phyloP scores from a whole-genome alignment of 352 stramenopile species.

The Elongisporangium undulatum region DNA sequence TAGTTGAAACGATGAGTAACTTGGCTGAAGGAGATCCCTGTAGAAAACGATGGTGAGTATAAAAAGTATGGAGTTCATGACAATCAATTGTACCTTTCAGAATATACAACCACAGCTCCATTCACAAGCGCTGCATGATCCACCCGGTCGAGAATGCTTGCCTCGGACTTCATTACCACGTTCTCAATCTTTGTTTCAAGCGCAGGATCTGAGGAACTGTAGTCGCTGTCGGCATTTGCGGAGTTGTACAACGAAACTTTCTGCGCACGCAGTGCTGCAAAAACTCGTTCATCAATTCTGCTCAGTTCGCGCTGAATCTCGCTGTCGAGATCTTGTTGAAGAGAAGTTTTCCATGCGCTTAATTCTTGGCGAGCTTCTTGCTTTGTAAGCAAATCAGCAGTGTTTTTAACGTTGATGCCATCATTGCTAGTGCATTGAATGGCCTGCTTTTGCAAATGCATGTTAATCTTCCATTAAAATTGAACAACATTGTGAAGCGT shows the following conservation, averaged over 20 bases:
- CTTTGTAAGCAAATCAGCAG: slow-evolving; percentile 5
- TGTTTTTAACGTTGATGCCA: not conserved
- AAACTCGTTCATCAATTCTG: slow-evolving; percentile 55
- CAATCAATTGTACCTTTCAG: slow-evolving; percentile 29
- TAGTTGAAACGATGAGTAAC: slow-evolving; percentile 25
- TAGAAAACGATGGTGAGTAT: slow-evolving; percentile 1
- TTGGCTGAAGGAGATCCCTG: slow-evolving; percentile 54
- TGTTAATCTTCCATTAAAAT: not conserved
- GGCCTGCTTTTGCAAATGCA: slow-evolving; percentile 1
- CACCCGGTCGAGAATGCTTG: slow-evolving; percentile 48
- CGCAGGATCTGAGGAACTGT: slow-evolving; percentile 54
- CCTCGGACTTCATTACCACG: slow-evolving; percentile 21
- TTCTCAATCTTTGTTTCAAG: slow-evolving; percentile 51
- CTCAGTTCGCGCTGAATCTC: slow-evolving; percentile 45
- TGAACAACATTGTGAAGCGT: not conserved
- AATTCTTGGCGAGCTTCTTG: slow-evolving; percentile 20
- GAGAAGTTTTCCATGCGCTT: slow-evolving; percentile 17
- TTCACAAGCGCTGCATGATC: slow-evolving; percentile 70
- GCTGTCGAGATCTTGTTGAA: slow-evolving; percentile 3
- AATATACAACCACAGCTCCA: slow-evolving; percentile 53
- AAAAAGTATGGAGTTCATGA: not conserved
- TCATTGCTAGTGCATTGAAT: slow-evolving; percentile 7
- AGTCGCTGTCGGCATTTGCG: slow-evolving; percentile 36
- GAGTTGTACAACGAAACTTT: slow-evolving; percentile 52
- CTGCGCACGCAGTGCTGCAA: slow-evolving; percentile 49